phyloP scores from a whole-genome alignment of 1,139 yeast genomes.

The Ogataea hybrid region DNA sequence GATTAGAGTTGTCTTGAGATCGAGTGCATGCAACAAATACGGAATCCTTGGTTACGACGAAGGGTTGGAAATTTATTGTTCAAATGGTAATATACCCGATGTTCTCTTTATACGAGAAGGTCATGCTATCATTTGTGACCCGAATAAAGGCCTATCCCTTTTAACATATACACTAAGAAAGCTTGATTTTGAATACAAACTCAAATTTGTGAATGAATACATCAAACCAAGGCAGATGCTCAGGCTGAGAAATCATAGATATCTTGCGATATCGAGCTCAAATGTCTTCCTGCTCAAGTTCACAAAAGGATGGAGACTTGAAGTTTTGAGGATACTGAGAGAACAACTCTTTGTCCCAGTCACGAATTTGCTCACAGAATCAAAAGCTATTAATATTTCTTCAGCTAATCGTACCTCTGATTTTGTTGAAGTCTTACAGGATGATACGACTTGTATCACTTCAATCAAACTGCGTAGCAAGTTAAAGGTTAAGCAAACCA shows the following conservation, averaged over 20 bases:
- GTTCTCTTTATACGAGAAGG: neutral
- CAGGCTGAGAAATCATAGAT: too few relatives aligned
- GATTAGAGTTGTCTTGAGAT: neutral
- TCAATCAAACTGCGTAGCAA: too few relatives aligned
- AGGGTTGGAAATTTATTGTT: neutral
- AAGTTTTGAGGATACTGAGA: neutral
- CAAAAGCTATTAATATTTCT: too few relatives aligned
- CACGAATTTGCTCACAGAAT: neutral
- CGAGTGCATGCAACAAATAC: neutral
- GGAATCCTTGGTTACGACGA: neutral
- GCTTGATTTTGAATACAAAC: neutral
- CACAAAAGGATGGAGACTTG: neutral
- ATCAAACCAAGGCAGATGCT: too few relatives aligned
- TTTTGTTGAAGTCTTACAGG: too few relatives aligned
- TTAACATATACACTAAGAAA: neutral
- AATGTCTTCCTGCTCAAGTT: too few relatives aligned
- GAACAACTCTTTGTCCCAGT: neutral
- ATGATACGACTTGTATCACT: too few relatives aligned
- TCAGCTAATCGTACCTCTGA: too few relatives aligned
- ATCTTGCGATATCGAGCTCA: too few relatives aligned
- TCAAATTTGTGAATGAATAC: neutral
- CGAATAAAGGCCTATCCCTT: neutral
- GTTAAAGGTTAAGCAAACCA: too few relatives aligned
- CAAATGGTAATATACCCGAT: neutral
- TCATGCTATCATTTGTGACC: neutral